These are phyloP conservation scores for Rhodosporidiobolus odoratus DNA, from an alignment of 768 basidiomycete genomes.

Conservation along the genomic window DNA sequence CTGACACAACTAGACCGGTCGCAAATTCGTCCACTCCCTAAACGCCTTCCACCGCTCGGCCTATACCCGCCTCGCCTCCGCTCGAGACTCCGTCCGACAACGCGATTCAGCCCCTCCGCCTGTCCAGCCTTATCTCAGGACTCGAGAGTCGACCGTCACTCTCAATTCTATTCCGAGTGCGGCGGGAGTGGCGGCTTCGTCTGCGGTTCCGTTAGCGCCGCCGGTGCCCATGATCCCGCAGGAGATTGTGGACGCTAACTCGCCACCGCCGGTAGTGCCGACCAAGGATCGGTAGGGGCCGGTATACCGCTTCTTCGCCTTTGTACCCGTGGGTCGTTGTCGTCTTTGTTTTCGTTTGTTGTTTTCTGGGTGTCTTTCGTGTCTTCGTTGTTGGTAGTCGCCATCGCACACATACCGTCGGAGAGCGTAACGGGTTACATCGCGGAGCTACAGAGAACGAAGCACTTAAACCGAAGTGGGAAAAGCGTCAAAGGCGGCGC, in stretches of 20 bases:
- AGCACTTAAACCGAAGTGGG: not conserved
- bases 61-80: conserved; percentile 52
- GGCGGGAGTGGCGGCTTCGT: not conserved
- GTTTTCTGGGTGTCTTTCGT: not conserved
- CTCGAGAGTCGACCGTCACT: conserved; percentile 20
- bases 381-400: too few species aligned
- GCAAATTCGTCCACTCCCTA: conserved; percentile 66
- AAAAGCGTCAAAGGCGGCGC: not conserved
- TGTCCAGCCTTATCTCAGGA: not conserved
- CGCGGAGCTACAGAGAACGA: not conserved
- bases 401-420: not conserved
- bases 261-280: not conserved
- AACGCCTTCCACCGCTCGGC: conserved; percentile 88
- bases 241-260: not conserved
- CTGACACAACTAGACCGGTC: conserved; percentile 59
- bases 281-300: not conserved
- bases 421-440: too few species aligned
- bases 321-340: not conserved
- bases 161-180: too few species aligned
- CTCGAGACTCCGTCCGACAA: not conserved
- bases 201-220: not conserved
- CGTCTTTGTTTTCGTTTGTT: not conserved
- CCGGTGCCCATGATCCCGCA: not conserved
- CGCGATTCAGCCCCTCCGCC: not conserved
- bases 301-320: not conserved